These are phyloP conservation scores for Cryptosporidium xiaoi DNA, from an alignment of 169 alveolate species.

Conservation along the genomic window DNA sequence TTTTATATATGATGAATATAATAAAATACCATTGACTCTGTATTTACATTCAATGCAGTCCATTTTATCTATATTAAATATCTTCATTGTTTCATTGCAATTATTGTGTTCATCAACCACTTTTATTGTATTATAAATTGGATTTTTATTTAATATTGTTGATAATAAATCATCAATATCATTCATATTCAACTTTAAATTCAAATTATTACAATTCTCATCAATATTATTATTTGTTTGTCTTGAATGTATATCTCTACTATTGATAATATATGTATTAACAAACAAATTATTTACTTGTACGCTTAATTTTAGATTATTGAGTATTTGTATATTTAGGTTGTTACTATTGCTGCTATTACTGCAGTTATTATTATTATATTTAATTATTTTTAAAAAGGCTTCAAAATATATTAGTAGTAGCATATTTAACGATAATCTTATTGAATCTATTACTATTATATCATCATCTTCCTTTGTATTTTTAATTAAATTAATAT, in stretches of 20 bases:
- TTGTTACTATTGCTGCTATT: not conserved
- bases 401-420: conserved; percentile 16
- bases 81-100: not conserved
- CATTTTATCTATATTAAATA: not conserved
- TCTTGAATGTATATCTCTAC: not conserved
- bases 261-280: not conserved
- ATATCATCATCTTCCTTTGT: not conserved
- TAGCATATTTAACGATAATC: conserved; percentile 2
- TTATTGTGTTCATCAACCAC: conserved; percentile 12
- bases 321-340: not conserved
- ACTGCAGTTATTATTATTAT: not conserved
- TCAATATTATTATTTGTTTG: not conserved
- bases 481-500: not conserved
- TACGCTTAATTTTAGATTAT: not conserved
- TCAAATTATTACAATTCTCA: not conserved
- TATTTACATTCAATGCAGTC: conserved; percentile 30
- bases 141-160: conserved; percentile 4
- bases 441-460: not conserved
- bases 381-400: not conserved
- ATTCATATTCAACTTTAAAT: not conserved
- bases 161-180: conserved; percentile 6
- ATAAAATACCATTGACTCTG: not conserved
- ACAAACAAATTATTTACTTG: conserved; percentile 9
- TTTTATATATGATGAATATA: conserved; percentile 18
- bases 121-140: conserved; percentile 11